phyloP scores from a whole-genome alignment of 192 early-diverging fungal genomes.

The Dimargaris cristalligena region DNA sequence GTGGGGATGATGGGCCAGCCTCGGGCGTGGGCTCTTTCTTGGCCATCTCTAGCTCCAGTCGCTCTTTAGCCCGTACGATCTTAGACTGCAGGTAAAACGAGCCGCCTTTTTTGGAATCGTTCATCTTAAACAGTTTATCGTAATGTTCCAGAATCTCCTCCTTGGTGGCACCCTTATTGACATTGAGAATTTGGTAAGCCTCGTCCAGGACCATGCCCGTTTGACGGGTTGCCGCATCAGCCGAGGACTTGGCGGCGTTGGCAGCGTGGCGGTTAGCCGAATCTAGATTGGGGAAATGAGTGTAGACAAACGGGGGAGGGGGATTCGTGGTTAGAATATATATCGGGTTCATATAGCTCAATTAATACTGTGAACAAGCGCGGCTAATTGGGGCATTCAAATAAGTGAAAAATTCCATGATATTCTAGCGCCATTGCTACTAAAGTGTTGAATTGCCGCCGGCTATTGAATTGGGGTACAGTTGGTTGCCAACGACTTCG shows the following conservation, averaged over 20 bases:
- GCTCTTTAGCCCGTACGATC: conserved; percentile 81
- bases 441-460: conserved; percentile 12
- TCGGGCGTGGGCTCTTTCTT: conserved; percentile 11
- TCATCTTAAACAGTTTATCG: conserved; percentile 70
- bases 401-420: neutral
- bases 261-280: conserved; percentile 1
- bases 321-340: neutral
- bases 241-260: conserved; percentile 20
- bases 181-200: conserved; percentile 76
- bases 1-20: neutral
- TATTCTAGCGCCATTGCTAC: neutral
- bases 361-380: neutral
- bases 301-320: neutral
- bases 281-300: neutral
- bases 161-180: conserved; percentile 39
- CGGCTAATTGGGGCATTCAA: neutral
- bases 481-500: conserved; percentile 13
- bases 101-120: conserved; percentile 72
- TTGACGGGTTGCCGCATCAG: conserved; percentile 52
- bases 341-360: no score
- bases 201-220: conserved; percentile 82
- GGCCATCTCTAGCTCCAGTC: conserved; percentile 78
- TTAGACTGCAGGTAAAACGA: conserved; percentile 93
- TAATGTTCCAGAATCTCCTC: conserved; percentile 59
- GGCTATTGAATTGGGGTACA: conserved; percentile 3